Evolutionary conservation across 2,329 filamentous ascomycete species (phyloP).

Genomic region (Didymella arachidicola): DNA sequence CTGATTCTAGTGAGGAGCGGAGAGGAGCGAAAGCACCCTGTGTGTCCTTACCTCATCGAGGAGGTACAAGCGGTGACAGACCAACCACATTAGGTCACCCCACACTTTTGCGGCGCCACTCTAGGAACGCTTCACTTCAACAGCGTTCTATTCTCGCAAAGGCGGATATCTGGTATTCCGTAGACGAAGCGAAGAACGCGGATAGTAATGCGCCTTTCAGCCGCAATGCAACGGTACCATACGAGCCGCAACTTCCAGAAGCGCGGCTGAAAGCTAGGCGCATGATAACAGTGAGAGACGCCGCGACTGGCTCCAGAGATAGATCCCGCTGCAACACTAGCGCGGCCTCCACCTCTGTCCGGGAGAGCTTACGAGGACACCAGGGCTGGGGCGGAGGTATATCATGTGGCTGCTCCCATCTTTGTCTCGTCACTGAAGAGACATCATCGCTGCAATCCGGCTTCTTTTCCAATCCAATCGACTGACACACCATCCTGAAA

Average conservation of each 20-base stretch:
- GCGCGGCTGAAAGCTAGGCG: slow-evolving; percentile 16
- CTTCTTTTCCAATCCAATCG: not conserved
- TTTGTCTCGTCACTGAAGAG: slow-evolving; percentile 20
- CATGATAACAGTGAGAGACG: slow-evolving; percentile 33
- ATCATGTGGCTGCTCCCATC: slow-evolving; percentile 39
- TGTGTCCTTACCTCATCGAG: slow-evolving; percentile 22
- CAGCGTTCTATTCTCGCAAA: slow-evolving; percentile 5
- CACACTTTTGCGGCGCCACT: slow-evolving; percentile 38
- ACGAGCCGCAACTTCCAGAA: slow-evolving; percentile 23
- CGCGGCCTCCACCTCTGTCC: slow-evolving; percentile 38
- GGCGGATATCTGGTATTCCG: slow-evolving; percentile 3
- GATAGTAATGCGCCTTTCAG: slow-evolving; percentile 5
- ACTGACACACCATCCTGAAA: slow-evolving; percentile 8
- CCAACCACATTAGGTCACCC: slow-evolving; percentile 35
- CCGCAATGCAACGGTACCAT: slow-evolving; percentile 16
- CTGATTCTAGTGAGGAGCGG: slow-evolving; percentile 11
- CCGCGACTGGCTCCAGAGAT: slow-evolving; percentile 27
- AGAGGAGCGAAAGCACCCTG: slow-evolving; percentile 16
- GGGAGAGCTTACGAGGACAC: slow-evolving; percentile 31
- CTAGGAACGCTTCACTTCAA: slow-evolving; percentile 15
- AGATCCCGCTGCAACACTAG: slow-evolving; percentile 35
- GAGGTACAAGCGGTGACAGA: slow-evolving; percentile 42
- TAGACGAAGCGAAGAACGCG: not conserved
- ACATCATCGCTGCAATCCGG: slow-evolving; percentile 2
- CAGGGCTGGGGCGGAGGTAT: slow-evolving; percentile 45